phyloP scores from a whole-genome alignment of 176 grass and related monocot genomes.

The Bolboschoenus planiculmis region DNA sequence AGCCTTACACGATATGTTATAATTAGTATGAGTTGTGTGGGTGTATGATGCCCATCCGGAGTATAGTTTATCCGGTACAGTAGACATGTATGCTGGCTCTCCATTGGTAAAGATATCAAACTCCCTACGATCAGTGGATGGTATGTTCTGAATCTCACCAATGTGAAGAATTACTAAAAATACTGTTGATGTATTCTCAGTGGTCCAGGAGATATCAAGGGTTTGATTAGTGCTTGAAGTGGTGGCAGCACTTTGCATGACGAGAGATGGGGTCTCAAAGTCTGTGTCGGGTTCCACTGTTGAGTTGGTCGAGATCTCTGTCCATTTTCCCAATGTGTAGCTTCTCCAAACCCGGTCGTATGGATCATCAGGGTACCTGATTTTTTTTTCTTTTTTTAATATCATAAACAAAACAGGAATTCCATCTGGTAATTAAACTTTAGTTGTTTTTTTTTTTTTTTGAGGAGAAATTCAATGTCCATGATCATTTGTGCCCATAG shows the following conservation, averaged over 20 bases:
- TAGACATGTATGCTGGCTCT: not conserved
- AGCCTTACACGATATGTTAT: not conserved
- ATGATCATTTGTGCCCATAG: too few relatives aligned
- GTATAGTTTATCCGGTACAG: not conserved
- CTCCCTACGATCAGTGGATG: conserved; percentile 1
- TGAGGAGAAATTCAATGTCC: too few relatives aligned
- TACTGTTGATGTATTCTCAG: not conserved
- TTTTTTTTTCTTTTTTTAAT: too few relatives aligned
- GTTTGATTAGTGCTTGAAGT: not conserved
- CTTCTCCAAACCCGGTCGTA: not conserved
- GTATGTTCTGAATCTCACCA: not conserved
- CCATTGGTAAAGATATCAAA: conserved; percentile 10
- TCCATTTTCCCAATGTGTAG: conserved; percentile 11
- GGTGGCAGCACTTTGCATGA: conserved; percentile 30
- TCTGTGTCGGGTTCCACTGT: not conserved
- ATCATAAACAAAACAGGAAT: too few relatives aligned
- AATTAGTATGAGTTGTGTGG: not conserved
- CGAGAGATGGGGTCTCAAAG: conserved; percentile 9
- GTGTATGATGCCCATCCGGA: not conserved
- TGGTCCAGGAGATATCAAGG: not conserved
- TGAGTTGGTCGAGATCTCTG: not conserved
- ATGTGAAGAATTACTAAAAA: conserved; percentile 27
- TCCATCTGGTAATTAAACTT: too few relatives aligned
- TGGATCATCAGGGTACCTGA: not conserved
- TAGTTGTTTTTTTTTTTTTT: too few relatives aligned